Evolutionary conservation across 305 asterid genomes (phyloP).

Genomic region (Ajuga reptans): DNA sequence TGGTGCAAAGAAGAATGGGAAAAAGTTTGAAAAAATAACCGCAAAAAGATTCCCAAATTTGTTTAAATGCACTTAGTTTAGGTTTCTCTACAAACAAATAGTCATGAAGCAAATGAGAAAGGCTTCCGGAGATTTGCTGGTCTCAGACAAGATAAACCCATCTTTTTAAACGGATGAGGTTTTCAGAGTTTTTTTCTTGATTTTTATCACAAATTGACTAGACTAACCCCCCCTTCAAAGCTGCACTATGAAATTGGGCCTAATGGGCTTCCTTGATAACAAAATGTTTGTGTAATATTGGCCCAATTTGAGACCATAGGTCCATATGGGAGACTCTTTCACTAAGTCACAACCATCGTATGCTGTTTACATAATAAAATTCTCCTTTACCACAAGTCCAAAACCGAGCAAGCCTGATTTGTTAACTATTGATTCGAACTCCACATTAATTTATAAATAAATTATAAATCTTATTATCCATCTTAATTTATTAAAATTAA

Average conservation of each 20-base stretch:
- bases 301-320: neutral
- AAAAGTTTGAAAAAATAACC: neutral
- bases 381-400: too few species aligned
- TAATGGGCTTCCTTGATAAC: neutral
- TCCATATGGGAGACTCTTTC: too few species aligned
- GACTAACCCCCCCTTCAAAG: slow-evolving; percentile 9
- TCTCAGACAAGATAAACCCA: slow-evolving; percentile 31
- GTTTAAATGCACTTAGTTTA: slow-evolving; percentile 6
- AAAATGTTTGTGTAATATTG: neutral
- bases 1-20: neutral
- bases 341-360: too few species aligned
- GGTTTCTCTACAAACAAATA: neutral
- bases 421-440: too few species aligned
- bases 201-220: slow-evolving; percentile 15
- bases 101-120: slow-evolving; percentile 15
- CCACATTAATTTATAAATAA: too few species aligned
- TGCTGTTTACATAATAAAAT: too few species aligned
- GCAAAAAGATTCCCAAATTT: neutral
- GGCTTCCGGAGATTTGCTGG: slow-evolving; percentile 9
- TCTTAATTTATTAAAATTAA: too few species aligned
- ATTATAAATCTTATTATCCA: too few species aligned
- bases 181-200: neutral
- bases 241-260: neutral
- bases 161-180: slow-evolving; percentile 40
- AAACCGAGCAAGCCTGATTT: too few species aligned